Percentiles rank a stretch among this genome's conserved stretches.
These are phyloP conservation scores for Rhizopus sp. DNA, from an alignment of 371 early-diverging fungal genomes.

Conservation along the genomic window DNA sequence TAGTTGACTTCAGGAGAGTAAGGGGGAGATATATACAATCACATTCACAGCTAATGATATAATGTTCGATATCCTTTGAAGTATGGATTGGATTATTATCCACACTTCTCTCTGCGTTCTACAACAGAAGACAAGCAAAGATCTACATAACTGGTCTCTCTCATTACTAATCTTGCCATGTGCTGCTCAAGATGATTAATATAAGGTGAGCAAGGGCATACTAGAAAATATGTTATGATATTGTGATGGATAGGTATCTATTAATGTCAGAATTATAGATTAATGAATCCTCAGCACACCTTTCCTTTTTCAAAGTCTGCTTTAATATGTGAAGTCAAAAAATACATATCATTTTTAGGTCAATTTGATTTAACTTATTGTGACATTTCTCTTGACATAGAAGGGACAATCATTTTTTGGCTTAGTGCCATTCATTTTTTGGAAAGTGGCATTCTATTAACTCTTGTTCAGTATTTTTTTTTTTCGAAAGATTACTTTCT, in stretches of 20 bases:
- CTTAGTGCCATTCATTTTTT: too few relatives aligned
- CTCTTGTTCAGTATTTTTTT: too few relatives aligned
- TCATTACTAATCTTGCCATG: conserved; percentile 23
- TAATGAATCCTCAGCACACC: conserved; percentile 21
- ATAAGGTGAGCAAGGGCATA: conserved; percentile 21
- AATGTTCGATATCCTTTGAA: not conserved
- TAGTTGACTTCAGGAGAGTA: conserved; percentile 6
- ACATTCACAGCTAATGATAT: conserved; percentile 7
- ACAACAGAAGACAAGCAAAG: conserved; percentile 22
- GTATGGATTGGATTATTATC: not conserved
- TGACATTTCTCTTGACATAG: too few relatives aligned
- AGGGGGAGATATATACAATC: conserved; percentile 3
- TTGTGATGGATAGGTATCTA: conserved; percentile 24
- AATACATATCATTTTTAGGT: too few relatives aligned
- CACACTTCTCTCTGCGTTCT: too few relatives aligned
- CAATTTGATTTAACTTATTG: too few relatives aligned
- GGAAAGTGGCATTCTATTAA: too few relatives aligned
- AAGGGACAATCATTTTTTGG: too few relatives aligned
- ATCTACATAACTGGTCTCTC: conserved; percentile 15
- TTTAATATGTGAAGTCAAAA: conserved; percentile 24
- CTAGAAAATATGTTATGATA: conserved; percentile 24
- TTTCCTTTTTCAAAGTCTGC: conserved; percentile 23
- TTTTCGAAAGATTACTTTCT: too few relatives aligned
- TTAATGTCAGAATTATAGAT: conserved; percentile 25
- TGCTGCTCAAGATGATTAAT: conserved; percentile 20